Base-by-base conservation (phyloP, 768 basidiomycete species). In the Kwoniella pini region DNA sequence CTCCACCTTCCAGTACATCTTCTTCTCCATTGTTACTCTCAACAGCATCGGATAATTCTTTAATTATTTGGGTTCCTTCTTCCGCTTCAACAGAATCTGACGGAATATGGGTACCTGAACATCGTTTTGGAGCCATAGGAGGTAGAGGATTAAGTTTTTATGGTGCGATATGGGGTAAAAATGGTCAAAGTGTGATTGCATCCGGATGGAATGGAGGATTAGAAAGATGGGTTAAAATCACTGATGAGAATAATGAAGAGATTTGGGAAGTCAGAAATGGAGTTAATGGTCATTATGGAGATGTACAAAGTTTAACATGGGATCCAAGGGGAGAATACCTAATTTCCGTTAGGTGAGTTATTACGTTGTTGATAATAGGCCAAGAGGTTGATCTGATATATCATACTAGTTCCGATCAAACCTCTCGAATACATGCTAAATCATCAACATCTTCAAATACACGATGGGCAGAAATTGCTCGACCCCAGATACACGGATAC, bases 401-500 rank as follows among this genome's bases (percentile, higher is more conserved):
- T 21, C 46, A n/a, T 31, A 27, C 3, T 69, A 93, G 93, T 39
- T 79, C 88, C 53, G 96, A 99, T 70, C 94, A 96, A 79, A 96
- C 94, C 0, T 88, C 91, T 1, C 86, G 96, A 15, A 85, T 97
- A 61, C 92, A 97, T 71, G 91, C 86, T 0, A 82, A 85, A 81
- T 70, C 80, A 77, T 60, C 55, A 6, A 22, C 36, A 3, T n/a
- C 48, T 11, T 30, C 48, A 27, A 36, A 57, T 3, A 30, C 62
- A 9, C 62, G 61, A 15, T 77, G 72, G 73, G 75, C 78, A 52
- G 96, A 99, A 74, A 81, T 98, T 26, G 85, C 85, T 26, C 86
- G 96, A 3, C 96, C 96, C 19, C 96, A 99, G 78, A 87, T 97
- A 17, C 96, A 99, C 79, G 96, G 96, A 6, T 97, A 98, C 77